phyloP scores from a whole-genome alignment of 2,329 filamentous ascomycete species.

The Fusarium xyrophilum region DNA sequence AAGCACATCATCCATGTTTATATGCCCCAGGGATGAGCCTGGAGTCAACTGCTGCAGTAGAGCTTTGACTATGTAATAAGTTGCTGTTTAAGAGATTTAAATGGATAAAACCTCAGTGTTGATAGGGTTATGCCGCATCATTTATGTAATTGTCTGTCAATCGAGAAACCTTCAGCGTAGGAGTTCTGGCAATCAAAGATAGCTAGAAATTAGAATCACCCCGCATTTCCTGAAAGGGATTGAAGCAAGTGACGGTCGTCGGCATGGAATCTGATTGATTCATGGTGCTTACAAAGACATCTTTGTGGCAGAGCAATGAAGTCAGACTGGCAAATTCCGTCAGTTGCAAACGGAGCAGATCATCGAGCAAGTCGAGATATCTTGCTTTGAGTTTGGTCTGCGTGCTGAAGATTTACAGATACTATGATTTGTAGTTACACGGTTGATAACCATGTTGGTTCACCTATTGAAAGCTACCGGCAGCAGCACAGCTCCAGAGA shows the following conservation, averaged over 20 bases:
- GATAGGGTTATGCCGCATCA: constrained; percentile 9
- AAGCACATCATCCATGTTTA: constrained; percentile 14
- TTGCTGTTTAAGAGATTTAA: constrained; percentile 17
- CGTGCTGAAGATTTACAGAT: neutral
- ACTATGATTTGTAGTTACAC: neutral
- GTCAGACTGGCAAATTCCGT: constrained; percentile 1
- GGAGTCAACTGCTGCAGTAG: constrained; percentile 13
- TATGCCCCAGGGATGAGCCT: constrained; percentile 26
- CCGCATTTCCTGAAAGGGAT: constrained; percentile 20
- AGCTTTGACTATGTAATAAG: neutral
- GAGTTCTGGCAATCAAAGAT: constrained; percentile 21
- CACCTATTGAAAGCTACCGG: neutral
- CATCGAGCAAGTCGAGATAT: neutral
- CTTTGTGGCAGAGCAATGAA: constrained; percentile 7
- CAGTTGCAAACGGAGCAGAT: neutral
- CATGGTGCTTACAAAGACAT: constrained; percentile 27
- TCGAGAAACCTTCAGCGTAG: neutral
- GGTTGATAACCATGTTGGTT: constrained; percentile 3
- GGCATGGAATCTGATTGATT: constrained; percentile 23
- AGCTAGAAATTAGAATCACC: constrained; percentile 21
- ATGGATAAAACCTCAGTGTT: neutral
- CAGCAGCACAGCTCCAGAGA: neutral
- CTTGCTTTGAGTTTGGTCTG: neutral
- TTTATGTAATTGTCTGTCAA: constrained; percentile 24
- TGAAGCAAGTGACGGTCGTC: constrained; percentile 4